Evolutionary conservation across 2,329 filamentous ascomycete species (phyloP), one percentile per base, ranked within the genome.

Genomic region (Teratosphaeria nubilosa): DNA sequence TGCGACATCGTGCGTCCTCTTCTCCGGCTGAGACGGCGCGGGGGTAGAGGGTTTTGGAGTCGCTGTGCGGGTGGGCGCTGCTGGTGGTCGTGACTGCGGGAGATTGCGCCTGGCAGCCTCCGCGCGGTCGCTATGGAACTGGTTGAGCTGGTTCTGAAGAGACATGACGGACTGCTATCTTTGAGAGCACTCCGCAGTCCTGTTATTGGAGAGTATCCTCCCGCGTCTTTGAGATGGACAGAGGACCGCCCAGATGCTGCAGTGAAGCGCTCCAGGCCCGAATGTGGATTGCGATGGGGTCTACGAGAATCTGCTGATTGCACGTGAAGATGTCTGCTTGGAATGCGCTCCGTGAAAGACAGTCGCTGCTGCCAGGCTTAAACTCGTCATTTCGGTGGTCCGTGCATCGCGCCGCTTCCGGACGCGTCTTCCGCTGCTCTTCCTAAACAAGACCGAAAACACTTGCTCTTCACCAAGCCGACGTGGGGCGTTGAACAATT

Each of bases 71-170:
- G 22, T 56, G 31, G 58, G 58, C 10, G 61, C 58, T 16, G 61
- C 58, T 13, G 61, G 55, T 20, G 68, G 67, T 6, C 68, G 67
- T 2, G 66, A 59, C 54, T 66, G 62, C 3, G 58, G 55, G 54
- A 64, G 57, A 60, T 72, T 71, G 56, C 70, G 66, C 10, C 65
- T 56, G 6, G 65, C 65, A 30, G 67, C 64, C 50, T 68, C 66
- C 30, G 67, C 66, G 55, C 63, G 61, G 50, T 72, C 70, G 53
- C 62, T 58, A 56, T 69, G 66, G 65, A 68, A 72, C 11, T 59
- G 61, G 14, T 63, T 62, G 54, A 71, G 65, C 27, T 62, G 63
- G 11, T 61, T 65, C 27, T 60, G 58, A 59, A 71, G 69, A 58
- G 68, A 69, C 68, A 70, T 69, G 63, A 41, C 34, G 34, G 34